These are phyloP conservation scores for Tephrocybe sp. DNA, from an alignment of 768 basidiomycete species.

Conservation along the genomic window DNA sequence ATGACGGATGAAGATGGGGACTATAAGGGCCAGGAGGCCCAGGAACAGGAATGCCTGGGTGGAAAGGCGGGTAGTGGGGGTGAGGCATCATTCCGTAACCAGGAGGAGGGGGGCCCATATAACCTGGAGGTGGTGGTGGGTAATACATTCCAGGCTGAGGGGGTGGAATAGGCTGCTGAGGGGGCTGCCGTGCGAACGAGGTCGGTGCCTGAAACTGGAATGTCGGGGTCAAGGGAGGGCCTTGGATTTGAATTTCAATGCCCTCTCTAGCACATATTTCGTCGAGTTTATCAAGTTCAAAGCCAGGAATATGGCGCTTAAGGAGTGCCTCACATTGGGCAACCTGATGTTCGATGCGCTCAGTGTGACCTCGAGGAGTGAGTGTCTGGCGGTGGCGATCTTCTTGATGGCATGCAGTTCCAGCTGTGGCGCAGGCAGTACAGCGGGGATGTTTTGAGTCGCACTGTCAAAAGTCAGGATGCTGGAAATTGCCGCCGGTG, in stretches of 20 bases:
- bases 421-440: slow-evolving; percentile 79
- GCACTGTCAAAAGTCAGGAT: slow-evolving; percentile 52
- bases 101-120: slow-evolving; percentile 39
- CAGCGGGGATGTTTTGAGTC: slow-evolving; percentile 89
- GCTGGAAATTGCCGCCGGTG: slow-evolving; percentile 85
- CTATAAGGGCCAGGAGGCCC: slow-evolving; percentile 43
- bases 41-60: slow-evolving; percentile 31
- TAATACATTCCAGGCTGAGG: slow-evolving; percentile 35
- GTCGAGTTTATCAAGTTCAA: slow-evolving; percentile 64
- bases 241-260: slow-evolving; percentile 44
- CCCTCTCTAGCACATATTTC: slow-evolving; percentile 64
- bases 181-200: slow-evolving; percentile 29
- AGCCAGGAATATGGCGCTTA: slow-evolving; percentile 67
- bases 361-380: slow-evolving; percentile 80
- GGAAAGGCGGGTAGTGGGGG: slow-evolving; percentile 34
- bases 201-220: slow-evolving; percentile 30
- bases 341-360: slow-evolving; percentile 78
- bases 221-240: slow-evolving; percentile 20
- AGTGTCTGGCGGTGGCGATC: slow-evolving; percentile 86
- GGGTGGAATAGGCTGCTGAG: slow-evolving; percentile 34
- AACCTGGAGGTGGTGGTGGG: slow-evolving; percentile 29
- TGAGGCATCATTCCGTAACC: slow-evolving; percentile 36
- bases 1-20: slow-evolving; percentile 60
- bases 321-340: slow-evolving; percentile 76
- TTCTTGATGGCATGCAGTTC: slow-evolving; percentile 80